phyloP scores from a whole-genome alignment of 75 land plant genomes.

The Isoetes taiwanensis region DNA sequence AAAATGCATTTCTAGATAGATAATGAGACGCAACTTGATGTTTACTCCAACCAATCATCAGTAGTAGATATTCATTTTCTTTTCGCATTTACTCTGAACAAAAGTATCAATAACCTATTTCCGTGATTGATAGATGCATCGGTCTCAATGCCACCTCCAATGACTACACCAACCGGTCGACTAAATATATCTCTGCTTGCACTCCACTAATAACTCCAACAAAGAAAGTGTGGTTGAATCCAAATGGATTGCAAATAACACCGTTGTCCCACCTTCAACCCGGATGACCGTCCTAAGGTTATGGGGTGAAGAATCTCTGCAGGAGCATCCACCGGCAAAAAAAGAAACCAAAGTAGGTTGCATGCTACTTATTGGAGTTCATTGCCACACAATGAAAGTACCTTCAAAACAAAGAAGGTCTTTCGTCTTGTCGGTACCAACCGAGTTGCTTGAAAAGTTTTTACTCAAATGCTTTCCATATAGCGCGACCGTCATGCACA shows the following conservation, averaged over 20 bases:
- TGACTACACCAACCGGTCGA: slow-evolving; percentile 74
- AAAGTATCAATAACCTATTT: slow-evolving; percentile 55
- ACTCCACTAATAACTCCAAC: slow-evolving; percentile 91
- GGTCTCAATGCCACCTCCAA: slow-evolving; percentile 90
- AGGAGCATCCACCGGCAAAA: slow-evolving; percentile 77
- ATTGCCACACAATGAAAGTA: too few relatives aligned
- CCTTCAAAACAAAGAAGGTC: slow-evolving; percentile 92
- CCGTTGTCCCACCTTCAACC: slow-evolving; percentile 76
- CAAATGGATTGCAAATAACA: slow-evolving; percentile 96
- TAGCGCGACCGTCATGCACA: too few relatives aligned
- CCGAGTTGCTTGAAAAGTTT: slow-evolving; percentile 78
- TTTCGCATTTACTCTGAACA: too few relatives aligned
- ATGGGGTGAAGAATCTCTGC: slow-evolving; percentile 59
- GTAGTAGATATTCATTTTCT: too few relatives aligned
- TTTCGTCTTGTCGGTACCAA: slow-evolving; percentile 86
- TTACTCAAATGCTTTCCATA: too few relatives aligned
- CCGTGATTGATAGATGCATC: slow-evolving; percentile 98
- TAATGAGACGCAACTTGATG: too few relatives aligned
- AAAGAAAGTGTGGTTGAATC: slow-evolving; percentile 92
- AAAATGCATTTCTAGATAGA: too few relatives aligned
- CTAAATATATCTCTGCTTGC: slow-evolving; percentile 83
- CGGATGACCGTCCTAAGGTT: slow-evolving; percentile 53
- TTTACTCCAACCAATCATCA: too few relatives aligned
- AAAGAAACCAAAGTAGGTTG: too few relatives aligned
- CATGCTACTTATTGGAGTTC: too few relatives aligned